phyloP scores from a whole-genome alignment of 2,329 filamentous ascomycete species.

The Aspergillus carbonarius region DNA sequence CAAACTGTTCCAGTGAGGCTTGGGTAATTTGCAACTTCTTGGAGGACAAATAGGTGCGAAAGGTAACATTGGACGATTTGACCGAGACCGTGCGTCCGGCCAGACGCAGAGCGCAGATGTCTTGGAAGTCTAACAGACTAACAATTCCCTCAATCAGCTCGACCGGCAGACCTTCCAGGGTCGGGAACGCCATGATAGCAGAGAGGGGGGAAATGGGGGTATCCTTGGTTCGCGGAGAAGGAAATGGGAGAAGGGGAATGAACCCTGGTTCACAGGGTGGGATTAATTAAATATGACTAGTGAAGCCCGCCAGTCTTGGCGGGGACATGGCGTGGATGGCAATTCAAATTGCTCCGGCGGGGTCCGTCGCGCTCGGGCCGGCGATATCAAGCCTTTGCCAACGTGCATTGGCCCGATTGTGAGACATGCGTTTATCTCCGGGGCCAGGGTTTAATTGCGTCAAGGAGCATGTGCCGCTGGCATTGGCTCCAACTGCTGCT shows the following conservation, averaged over 20 bases:
- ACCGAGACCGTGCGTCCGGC: background rate
- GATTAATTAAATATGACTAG: background rate
- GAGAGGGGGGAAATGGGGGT: background rate
- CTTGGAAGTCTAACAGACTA: background rate
- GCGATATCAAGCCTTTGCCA: background rate
- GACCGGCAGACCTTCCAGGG: background rate
- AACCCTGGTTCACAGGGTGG: background rate
- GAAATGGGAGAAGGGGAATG: background rate
- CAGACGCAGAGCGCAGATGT: background rate
- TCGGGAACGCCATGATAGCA: background rate
- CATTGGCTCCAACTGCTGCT: background rate
- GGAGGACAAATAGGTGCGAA: background rate
- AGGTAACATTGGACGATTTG: background rate
- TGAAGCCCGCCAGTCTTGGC: background rate
- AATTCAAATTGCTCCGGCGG: background rate
- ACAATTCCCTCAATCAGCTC: background rate
- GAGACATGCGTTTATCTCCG: background rate
- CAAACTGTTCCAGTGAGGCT: background rate
- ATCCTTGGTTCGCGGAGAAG: background rate
- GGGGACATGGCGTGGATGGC: background rate
- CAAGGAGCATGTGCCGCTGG: background rate
- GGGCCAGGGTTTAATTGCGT: background rate
- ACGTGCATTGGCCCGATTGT: background rate
- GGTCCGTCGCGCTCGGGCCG: background rate
- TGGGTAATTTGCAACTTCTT: background rate